phyloP scores from a whole-genome alignment of 179 eudicot species.

The Spergularia azorica region DNA sequence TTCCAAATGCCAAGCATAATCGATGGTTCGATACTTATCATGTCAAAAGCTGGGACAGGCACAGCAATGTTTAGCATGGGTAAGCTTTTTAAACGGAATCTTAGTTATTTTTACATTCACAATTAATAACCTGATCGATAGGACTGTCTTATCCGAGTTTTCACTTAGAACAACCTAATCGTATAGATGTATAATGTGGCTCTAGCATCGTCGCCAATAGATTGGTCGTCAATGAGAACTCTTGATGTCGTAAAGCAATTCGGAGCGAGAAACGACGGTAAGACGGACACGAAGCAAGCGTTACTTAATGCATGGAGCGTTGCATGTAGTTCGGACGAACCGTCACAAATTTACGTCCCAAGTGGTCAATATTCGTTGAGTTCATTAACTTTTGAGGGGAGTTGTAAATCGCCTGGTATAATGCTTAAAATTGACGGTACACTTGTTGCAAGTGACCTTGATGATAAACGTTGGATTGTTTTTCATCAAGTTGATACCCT shows the following conservation, averaged over 20 bases:
- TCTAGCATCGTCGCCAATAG: not conserved
- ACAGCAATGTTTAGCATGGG: slow-evolving; percentile 98
- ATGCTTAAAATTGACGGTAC: slow-evolving; percentile 33
- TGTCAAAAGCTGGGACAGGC: slow-evolving; percentile 89
- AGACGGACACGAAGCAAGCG: slow-evolving; percentile 30
- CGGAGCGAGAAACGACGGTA: slow-evolving; percentile 36
- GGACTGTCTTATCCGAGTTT: too few relatives aligned
- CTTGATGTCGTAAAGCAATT: slow-evolving; percentile 22
- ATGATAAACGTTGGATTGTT: slow-evolving; percentile 23
- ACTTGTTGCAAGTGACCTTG: slow-evolving; percentile 17
- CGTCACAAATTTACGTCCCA: slow-evolving; percentile 24
- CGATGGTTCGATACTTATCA: slow-evolving; percentile 67
- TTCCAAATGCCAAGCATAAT: slow-evolving; percentile 60
- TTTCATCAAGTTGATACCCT: slow-evolving; percentile 34
- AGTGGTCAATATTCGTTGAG: slow-evolving; percentile 21
- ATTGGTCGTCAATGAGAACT: slow-evolving; percentile 5
- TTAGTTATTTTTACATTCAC: too few relatives aligned
- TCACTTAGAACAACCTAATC: too few relatives aligned
- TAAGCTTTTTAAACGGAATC: slow-evolving; percentile 25
- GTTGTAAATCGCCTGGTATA: slow-evolving; percentile 22
- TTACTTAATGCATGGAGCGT: slow-evolving; percentile 32
- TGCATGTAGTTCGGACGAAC: slow-evolving; percentile 25
- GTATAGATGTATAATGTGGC: too few relatives aligned
- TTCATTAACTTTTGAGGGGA: slow-evolving; percentile 26
- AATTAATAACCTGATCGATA: too few relatives aligned